Conservation (phyloP, 2,329 filamentous ascomycete species). For the Emmonsiellopsis sp. region DNA sequence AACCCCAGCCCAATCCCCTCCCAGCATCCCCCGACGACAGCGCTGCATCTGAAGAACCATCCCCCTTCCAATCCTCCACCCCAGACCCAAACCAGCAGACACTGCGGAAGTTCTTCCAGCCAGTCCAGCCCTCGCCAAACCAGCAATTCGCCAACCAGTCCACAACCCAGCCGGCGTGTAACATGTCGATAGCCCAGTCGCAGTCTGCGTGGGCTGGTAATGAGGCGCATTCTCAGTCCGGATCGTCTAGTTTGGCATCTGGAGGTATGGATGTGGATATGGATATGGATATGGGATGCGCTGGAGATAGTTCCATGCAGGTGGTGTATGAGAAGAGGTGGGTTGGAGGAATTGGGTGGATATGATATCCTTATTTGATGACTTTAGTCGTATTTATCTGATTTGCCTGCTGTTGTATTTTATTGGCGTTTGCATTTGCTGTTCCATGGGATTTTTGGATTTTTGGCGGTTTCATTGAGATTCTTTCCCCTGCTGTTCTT, state of each 20-base stretch:
- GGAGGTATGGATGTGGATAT: not conserved
- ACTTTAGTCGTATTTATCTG: not conserved
- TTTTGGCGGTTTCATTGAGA: no score
- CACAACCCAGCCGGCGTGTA: not conserved
- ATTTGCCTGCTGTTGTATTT: not conserved
- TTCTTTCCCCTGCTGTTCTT: no score
- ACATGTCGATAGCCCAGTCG: not conserved
- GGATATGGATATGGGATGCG: conserved; percentile 22
- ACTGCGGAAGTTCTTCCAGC: conserved; percentile 32
- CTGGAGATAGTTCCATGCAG: not conserved
- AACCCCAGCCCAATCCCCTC: conserved; percentile 13
- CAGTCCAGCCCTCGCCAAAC: conserved; percentile 14
- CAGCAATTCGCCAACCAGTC: not conserved
- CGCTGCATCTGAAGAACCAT: conserved; percentile 17
- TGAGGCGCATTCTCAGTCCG: not conserved
- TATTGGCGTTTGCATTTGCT: no score
- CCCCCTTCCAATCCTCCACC: conserved; percentile 17
- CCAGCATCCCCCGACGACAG: conserved; percentile 15
- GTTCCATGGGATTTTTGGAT: no score
- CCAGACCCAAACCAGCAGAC: conserved; percentile 33
- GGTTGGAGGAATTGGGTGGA: conserved; percentile 25
- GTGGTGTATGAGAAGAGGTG: conserved; percentile 15
- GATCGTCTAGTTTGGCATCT: not conserved
- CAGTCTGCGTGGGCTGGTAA: not conserved
- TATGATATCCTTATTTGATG: conserved; percentile 10